A percentile compares a stretch with the other conserved stretches of the same genome.
Conservation (phyloP, 768 basidiomycete genomes). For the Pleurotus pulmonarius region DNA sequence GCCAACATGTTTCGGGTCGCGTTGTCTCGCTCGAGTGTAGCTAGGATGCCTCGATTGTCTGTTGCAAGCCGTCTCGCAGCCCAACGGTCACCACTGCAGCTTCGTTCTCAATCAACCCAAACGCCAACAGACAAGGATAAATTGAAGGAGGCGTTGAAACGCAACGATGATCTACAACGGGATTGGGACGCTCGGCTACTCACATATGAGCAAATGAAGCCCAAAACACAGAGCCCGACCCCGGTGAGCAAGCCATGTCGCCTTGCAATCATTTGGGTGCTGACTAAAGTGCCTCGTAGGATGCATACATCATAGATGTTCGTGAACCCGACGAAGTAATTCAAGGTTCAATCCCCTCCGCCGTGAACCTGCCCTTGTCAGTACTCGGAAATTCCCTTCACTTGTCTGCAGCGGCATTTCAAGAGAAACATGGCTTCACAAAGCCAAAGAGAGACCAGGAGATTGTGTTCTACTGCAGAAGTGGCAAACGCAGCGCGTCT, state of each 20-base stretch:
- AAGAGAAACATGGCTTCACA: conserved; percentile 63
- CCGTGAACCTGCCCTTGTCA: conserved; percentile 86
- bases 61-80: conserved; percentile 3
- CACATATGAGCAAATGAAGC: conserved; percentile 79
- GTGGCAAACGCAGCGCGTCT: conserved; percentile 77
- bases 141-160: conserved; percentile 30
- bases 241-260: conserved; percentile 34
- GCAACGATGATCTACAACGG: conserved; percentile 41
- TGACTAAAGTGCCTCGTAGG: conserved; percentile 30
- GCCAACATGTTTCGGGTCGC: conserved; percentile 4
- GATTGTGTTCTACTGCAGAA: conserved; percentile 87
- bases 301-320: conserved; percentile 81
- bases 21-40: background rate
- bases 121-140: conserved; percentile 15
- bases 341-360: conserved; percentile 89
- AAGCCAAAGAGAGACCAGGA: conserved; percentile 71
- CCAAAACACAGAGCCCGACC: conserved; percentile 72
- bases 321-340: conserved; percentile 89
- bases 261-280: conserved; percentile 7
- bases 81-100: conserved; percentile 8
- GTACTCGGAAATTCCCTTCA: conserved; percentile 67
- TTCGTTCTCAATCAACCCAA: conserved; percentile 33
- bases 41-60: background rate
- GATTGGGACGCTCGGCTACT: conserved; percentile 79
- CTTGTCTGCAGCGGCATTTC: conserved; percentile 52